Evolutionary conservation across 169 alveolate genomes (phyloP).

Genomic region (Miamiensis avidus): DNA sequence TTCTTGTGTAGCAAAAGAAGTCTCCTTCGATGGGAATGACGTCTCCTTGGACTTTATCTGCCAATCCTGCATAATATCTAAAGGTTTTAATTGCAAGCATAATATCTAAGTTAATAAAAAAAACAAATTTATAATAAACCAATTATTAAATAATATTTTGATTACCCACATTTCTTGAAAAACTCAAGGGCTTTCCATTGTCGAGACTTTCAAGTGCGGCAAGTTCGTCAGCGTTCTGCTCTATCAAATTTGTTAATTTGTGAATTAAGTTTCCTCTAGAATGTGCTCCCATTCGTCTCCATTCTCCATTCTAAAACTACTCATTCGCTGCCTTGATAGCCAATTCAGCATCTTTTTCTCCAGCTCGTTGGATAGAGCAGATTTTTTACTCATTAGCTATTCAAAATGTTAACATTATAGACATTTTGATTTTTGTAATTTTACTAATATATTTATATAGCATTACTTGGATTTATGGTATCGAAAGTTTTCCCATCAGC

Average conservation of each 20-base stretch:
- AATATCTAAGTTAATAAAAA: constrained; percentile 42
- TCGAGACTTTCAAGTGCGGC: constrained; percentile 83
- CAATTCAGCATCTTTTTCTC: too few relatives aligned
- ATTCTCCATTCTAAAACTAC: too few relatives aligned
- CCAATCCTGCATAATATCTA: constrained; percentile 80
- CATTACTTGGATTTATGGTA: too few relatives aligned
- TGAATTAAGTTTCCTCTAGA: constrained; percentile 31
- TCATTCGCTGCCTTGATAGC: too few relatives aligned
- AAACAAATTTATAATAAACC: background rate
- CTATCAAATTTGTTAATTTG: constrained; percentile 80
- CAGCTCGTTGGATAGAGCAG: too few relatives aligned
- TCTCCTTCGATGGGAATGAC: constrained; percentile 60
- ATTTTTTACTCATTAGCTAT: too few relatives aligned
- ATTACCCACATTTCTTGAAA: constrained; percentile 18
- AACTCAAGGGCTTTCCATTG: constrained; percentile 82
- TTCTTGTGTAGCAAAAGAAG: constrained; percentile 62
- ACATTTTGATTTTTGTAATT: too few relatives aligned
- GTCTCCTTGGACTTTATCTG: constrained; percentile 76
- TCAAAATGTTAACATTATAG: too few relatives aligned
- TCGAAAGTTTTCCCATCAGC: too few relatives aligned
- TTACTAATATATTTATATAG: too few relatives aligned
- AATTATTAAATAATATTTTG: too few relatives aligned
- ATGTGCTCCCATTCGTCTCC: background rate
- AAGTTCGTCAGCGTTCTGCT: constrained; percentile 72
- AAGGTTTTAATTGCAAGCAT: constrained; percentile 47